phyloP scores from a whole-genome alignment of 2,329 filamentous ascomycete species.

The Xylaria sp. region DNA sequence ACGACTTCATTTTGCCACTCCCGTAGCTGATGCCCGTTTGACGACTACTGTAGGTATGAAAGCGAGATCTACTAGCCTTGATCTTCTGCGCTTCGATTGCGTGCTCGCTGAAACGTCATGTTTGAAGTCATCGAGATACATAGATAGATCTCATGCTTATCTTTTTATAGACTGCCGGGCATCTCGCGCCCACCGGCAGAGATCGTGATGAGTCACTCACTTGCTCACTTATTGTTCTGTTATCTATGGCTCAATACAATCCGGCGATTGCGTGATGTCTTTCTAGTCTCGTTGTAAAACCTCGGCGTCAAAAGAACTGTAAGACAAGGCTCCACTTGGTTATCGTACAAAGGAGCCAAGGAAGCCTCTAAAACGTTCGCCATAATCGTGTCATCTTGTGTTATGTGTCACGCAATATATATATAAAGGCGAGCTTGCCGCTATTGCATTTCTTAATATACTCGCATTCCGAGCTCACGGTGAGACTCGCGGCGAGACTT shows the following conservation, averaged over 20 bases:
- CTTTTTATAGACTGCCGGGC: constrained; percentile 16
- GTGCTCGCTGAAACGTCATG: constrained; percentile 22
- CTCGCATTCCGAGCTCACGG: neutral
- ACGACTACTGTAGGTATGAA: neutral
- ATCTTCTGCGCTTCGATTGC: constrained; percentile 17
- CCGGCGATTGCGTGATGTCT: constrained; percentile 32
- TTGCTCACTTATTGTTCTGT: neutral
- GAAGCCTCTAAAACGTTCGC: neutral
- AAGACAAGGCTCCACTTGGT: constrained; percentile 7
- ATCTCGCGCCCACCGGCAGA: neutral
- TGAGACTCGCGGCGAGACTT: constrained; percentile 3
- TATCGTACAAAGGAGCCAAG: neutral
- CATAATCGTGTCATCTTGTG: neutral
- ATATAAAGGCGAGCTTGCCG: constrained; percentile 23
- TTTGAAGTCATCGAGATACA: constrained; percentile 16
- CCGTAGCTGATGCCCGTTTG: neutral
- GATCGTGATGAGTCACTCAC: constrained; percentile 14
- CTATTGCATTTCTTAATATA: neutral
- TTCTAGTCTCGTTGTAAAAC: constrained; percentile 10
- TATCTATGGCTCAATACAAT: constrained; percentile 25
- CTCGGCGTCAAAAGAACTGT: constrained; percentile 18
- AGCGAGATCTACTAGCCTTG: constrained; percentile 3
- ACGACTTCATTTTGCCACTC: constrained; percentile 1
- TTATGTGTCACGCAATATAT: constrained; percentile 21
- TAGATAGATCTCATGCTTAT: neutral